Conservation (phyloP, 768 basidiomycete species). For the Mycena rebaudengoi region DNA sequence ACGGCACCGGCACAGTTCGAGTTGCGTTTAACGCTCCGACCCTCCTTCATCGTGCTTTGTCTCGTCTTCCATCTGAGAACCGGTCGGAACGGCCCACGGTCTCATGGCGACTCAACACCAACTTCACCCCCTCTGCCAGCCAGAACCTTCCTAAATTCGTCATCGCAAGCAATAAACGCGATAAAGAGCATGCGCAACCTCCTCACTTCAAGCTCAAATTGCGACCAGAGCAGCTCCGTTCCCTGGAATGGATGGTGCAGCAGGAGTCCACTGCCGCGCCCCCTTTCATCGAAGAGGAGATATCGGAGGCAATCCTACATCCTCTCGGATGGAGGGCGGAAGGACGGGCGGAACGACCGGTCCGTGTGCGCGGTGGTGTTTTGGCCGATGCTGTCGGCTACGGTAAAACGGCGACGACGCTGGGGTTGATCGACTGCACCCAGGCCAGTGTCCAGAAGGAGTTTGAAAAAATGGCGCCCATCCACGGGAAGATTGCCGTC, state of each 20-base stretch:
- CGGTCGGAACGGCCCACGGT: slow-evolving; percentile 58
- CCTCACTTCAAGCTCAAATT: slow-evolving; percentile 79
- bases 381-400: slow-evolving; percentile 97
- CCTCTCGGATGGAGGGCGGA: slow-evolving; percentile 95
- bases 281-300: slow-evolving; percentile 93
- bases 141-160: slow-evolving; percentile 69
- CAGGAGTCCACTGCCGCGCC: slow-evolving; percentile 72
- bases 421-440: slow-evolving; percentile 86
- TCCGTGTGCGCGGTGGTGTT: slow-evolving; percentile 86
- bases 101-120: slow-evolving; percentile 86
- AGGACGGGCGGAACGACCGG: slow-evolving; percentile 82
- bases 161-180: slow-evolving; percentile 78
- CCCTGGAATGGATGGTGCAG: slow-evolving; percentile 90
- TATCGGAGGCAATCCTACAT: slow-evolving; percentile 87
- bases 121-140: slow-evolving; percentile 72
- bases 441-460: slow-evolving; percentile 64
- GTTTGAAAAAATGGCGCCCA: slow-evolving; percentile 56
- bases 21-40: slow-evolving; percentile 91
- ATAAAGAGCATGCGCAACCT: slow-evolving; percentile 78
- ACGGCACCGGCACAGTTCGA: slow-evolving; percentile 73
- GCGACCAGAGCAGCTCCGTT: slow-evolving; percentile 88
- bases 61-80: slow-evolving; percentile 72
- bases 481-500: slow-evolving; percentile 74
- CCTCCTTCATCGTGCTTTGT: slow-evolving; percentile 84
- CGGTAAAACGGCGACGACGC: slow-evolving; percentile 95